Evolutionary conservation across 352 stramenopile genomes (phyloP).

Genomic region (Globisporangium splendens): DNA sequence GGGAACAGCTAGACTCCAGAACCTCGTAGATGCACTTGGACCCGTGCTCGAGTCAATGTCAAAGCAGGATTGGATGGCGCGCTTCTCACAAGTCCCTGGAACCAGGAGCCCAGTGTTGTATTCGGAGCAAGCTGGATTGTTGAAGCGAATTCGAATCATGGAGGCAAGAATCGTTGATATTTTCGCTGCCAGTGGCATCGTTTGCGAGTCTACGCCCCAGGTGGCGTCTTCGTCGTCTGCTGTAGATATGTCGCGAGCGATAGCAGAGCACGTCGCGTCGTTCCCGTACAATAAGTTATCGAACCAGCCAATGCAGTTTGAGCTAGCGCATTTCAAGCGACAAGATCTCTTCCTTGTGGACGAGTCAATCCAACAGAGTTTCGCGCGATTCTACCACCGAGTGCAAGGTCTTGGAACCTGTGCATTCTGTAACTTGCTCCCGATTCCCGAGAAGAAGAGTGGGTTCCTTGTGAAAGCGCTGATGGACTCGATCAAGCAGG

Average conservation of each 20-base stretch:
- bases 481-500: slow-evolving; percentile 77
- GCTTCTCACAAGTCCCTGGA: too few species aligned
- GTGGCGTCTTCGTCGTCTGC: slow-evolving; percentile 16
- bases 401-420: slow-evolving; percentile 64
- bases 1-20: slow-evolving; percentile 5
- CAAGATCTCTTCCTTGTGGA: slow-evolving; percentile 82
- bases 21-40: slow-evolving; percentile 25
- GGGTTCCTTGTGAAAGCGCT: slow-evolving; percentile 76
- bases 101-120: slow-evolving; percentile 26
- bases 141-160: slow-evolving; percentile 57
- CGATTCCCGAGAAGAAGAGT: slow-evolving; percentile 60
- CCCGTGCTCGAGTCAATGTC: slow-evolving; percentile 30
- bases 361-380: slow-evolving; percentile 59
- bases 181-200: slow-evolving; percentile 33
- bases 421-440: slow-evolving; percentile 49
- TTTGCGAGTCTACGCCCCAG: background rate
- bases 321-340: slow-evolving; percentile 70
- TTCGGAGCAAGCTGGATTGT: slow-evolving; percentile 39
- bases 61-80: slow-evolving; percentile 39
- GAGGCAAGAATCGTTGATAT: slow-evolving; percentile 47
- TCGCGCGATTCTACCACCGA: slow-evolving; percentile 40
- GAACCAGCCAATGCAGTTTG: slow-evolving; percentile 32
- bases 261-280: slow-evolving; percentile 52
- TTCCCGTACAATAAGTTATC: slow-evolving; percentile 50
- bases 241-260: slow-evolving; percentile 47